These are phyloP conservation scores for Sanghuangporus sanghuang DNA, from an alignment of 1,284 basidiomycete genomes.

Conservation along the genomic window DNA sequence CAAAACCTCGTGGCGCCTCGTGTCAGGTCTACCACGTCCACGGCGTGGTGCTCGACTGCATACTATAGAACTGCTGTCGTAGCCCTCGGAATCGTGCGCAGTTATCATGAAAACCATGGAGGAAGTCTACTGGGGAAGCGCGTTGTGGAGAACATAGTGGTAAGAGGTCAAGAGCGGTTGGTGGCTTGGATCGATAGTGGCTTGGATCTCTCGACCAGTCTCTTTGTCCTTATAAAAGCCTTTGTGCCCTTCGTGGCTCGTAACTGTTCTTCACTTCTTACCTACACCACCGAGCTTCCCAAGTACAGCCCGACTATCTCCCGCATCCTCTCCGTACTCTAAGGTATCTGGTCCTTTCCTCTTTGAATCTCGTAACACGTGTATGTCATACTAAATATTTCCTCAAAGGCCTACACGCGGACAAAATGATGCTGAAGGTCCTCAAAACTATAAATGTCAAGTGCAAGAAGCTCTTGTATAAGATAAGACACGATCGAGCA, in stretches of 20 bases:
- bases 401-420: too few species aligned
- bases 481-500: too few species aligned
- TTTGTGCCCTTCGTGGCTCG: not conserved
- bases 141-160: not conserved
- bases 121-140: not conserved
- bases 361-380: too few species aligned
- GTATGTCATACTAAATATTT: too few species aligned
- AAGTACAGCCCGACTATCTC: not conserved
- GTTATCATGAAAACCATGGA: not conserved
- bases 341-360: not conserved
- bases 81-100: too few species aligned
- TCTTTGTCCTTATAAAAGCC: not conserved
- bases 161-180: not conserved
- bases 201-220: not conserved
- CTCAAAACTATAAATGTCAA: too few species aligned
- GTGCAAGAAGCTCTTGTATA: too few species aligned
- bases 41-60: not conserved
- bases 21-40: not conserved
- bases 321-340: not conserved
- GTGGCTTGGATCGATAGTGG: not conserved
- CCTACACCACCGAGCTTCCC: not conserved
- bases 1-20: not conserved
- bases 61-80: too few species aligned
- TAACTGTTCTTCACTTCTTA: not conserved
- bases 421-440: too few species aligned